Evolutionary conservation across 2,329 filamentous ascomycete genomes (phyloP), one percentile per base, ranked within the genome.

Genomic region (Alternaria arbusti): DNA sequence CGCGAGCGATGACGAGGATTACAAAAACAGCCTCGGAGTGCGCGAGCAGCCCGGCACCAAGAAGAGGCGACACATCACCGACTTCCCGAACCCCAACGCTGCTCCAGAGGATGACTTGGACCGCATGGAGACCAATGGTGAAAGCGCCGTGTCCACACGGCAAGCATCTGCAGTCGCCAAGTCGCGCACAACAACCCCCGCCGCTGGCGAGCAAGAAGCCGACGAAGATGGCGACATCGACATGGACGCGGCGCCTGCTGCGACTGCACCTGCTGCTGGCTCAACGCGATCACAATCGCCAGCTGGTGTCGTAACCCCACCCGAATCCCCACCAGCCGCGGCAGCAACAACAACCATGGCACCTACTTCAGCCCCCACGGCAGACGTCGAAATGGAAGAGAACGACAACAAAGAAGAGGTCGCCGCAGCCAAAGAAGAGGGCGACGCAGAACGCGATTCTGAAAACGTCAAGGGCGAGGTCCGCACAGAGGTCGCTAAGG

Each of bases 1-100:
- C n/a, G 92, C 94, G 63, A 92, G 96, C 46, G 96, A 92, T 67
- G 93, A 97, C 63, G 95, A 98, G 72, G 93, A 97, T 11, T 88
- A 93, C 80, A 87, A 87, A 45, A 84, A 84, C 45, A 86, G 87
- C 40, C 93, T 96, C 69, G 95, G 94, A 15, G 86, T 94, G 44
- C 89, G 87, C 55, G 79, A 80, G 50, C 87, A 89, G 69, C 83
- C 84, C 1, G 82, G 82, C 40, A 74, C 72, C 17, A 75, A 80
- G 54, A 84, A 84, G 67, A 79, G 85, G 65, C 82, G 86, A 52
- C 87, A 90, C 63, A 88, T 90, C 59, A 86, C 86, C 79, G 88
- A 89, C 69, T 87, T 86, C 73, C 82, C 84, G 56, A 89, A 90
- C 65, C 81, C 87, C 2, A 82, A 88, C 55, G 77, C 78, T 17